These are phyloP conservation scores for Mycotypha africana DNA, from an alignment of 371 early-diverging fungal genomes.

Conservation along the genomic window DNA sequence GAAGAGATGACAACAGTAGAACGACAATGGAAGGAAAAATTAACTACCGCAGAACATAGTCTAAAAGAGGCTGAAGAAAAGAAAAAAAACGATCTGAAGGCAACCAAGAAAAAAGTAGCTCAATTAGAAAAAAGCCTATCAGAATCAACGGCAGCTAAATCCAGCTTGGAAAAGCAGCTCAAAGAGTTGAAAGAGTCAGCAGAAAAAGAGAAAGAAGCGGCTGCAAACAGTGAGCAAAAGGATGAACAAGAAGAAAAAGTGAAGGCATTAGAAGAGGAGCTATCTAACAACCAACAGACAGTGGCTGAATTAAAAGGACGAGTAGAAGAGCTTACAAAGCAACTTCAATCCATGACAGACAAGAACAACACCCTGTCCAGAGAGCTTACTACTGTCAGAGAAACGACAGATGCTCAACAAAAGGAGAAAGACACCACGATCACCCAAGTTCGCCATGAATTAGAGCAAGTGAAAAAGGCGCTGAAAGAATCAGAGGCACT, in stretches of 20 bases:
- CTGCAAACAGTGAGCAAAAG: not conserved
- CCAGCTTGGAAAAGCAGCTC: not conserved
- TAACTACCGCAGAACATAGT: not conserved
- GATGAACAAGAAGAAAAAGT: not conserved
- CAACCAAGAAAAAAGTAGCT: not conserved
- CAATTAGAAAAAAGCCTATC: not conserved
- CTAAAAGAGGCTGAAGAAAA: not conserved
- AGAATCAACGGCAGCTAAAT: not conserved
- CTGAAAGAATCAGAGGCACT: slow-evolving; percentile 1
- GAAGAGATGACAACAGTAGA: too few relatives aligned
- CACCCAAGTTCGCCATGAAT: not conserved
- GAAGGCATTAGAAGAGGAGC: not conserved
- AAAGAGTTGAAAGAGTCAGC: not conserved
- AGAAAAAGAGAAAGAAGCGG: not conserved
- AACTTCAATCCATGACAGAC: too few relatives aligned
- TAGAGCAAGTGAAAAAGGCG: not conserved
- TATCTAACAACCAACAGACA: not conserved
- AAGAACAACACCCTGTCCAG: too few relatives aligned
- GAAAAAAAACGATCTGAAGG: not conserved
- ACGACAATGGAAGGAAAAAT: not conserved
- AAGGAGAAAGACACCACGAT: not conserved
- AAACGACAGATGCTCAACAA: not conserved
- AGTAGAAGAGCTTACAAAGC: not conserved
- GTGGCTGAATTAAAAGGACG: not conserved
- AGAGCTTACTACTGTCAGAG: too few relatives aligned